Evolutionary conservation across 2,329 filamentous ascomycete species (phyloP), one percentile per base, ranked within the genome.

Genomic region (Stachybotrys echinatus): DNA sequence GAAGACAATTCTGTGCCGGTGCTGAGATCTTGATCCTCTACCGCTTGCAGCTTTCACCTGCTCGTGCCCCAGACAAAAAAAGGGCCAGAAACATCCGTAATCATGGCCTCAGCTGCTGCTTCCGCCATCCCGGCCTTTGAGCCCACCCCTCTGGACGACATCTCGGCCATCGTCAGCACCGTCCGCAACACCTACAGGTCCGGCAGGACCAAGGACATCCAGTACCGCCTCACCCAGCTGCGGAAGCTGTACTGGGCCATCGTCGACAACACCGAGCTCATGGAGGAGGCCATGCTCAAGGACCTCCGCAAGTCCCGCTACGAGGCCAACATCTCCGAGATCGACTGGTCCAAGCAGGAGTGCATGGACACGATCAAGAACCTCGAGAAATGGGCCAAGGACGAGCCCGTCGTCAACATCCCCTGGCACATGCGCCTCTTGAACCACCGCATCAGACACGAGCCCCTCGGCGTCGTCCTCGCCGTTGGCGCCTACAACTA

Each of bases 401-500:
- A 96, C 63, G 90, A 96, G 69, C 77, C 77, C 61, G 76, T 89
- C 27, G 70, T 71, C 42, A 85, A 90, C 64, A 85, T 95, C 18
- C 75, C 85, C 12, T 65, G 90, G 43, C 76, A 79, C 40, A 89
- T 85, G 70, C 78, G 78, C 57, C 64, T 87, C 40, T 79, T 95
- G 72, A 84, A 76, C 50, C 87, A 91, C 37, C 85, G 80, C 63
- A 85, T 95, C 65, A 79, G 85, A 56, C 95, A 95, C 72, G 92
- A 97, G 63, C 94, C 94, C 2, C 69, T 96, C 50, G 94, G 94
- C 34, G 75, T 84, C 39, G 83, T 89, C 12, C 75, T 97, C 59
- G 83, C 96, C 61, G 95, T 97, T 63, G 90, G 91, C 50, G 84
- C 94, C 42, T 97, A 89, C 81, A 99, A 99, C 75, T 96, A 92